These are phyloP conservation scores for Sarocladium strictum DNA, from an alignment of 2,329 filamentous ascomycete species.

Conservation along the genomic window DNA sequence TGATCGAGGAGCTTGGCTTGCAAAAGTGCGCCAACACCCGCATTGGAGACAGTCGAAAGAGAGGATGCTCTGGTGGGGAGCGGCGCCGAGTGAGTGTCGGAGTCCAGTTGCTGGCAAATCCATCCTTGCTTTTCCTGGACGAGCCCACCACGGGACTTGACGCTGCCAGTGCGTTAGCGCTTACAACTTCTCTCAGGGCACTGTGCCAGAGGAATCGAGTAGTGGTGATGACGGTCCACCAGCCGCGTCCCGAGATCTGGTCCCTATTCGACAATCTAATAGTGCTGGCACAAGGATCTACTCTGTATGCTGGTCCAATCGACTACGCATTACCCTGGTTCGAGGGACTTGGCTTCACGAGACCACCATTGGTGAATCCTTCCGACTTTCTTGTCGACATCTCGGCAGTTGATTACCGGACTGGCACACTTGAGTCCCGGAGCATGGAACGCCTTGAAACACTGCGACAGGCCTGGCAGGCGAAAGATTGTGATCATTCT, in stretches of 20 bases:
- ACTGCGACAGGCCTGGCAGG: slow-evolving; percentile 51
- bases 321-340: slow-evolving; percentile 59
- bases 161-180: slow-evolving; percentile 68
- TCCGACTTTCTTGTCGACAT: slow-evolving; percentile 71
- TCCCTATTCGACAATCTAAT: slow-evolving; percentile 66
- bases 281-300: slow-evolving; percentile 59
- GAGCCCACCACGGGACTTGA: slow-evolving; percentile 75
- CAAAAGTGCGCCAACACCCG: slow-evolving; percentile 72
- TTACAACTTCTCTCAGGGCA: slow-evolving; percentile 62
- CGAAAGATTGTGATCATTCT: slow-evolving; percentile 10
- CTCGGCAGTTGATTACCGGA: slow-evolving; percentile 66
- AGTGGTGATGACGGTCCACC: slow-evolving; percentile 68
- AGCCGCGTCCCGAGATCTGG: slow-evolving; percentile 75
- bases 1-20: slow-evolving; percentile 67
- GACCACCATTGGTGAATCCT: slow-evolving; percentile 69
- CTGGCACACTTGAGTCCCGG: slow-evolving; percentile 54
- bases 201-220: slow-evolving; percentile 63
- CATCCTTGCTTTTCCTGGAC: slow-evolving; percentile 69
- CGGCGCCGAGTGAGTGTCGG: slow-evolving; percentile 72
- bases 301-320: slow-evolving; percentile 60
- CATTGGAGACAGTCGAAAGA: slow-evolving; percentile 64
- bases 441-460: slow-evolving; percentile 52
- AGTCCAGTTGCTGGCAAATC: slow-evolving; percentile 70
- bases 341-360: slow-evolving; percentile 46
- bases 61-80: slow-evolving; percentile 72